Evolutionary conservation across 305 asterid genomes (phyloP).

Genomic region (Fraxinus angustifolia): DNA sequence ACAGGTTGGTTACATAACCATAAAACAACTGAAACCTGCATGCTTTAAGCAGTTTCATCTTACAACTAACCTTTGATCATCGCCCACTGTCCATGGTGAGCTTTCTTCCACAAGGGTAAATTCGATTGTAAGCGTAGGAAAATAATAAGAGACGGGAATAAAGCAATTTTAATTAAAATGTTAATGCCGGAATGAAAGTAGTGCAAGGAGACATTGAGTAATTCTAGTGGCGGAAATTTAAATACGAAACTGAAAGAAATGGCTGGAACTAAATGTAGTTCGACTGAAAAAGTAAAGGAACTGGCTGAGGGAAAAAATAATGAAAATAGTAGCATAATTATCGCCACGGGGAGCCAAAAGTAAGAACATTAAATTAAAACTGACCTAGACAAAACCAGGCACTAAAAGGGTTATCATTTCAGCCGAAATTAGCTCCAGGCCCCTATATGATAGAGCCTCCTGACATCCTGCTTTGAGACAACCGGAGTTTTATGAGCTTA

Average conservation of each 20-base stretch:
- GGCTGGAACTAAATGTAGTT: slow-evolving; percentile 23
- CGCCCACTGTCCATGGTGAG: slow-evolving; percentile 36
- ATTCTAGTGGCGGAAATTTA: slow-evolving; percentile 29
- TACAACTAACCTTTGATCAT: slow-evolving; percentile 27
- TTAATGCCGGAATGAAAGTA: slow-evolving; percentile 34
- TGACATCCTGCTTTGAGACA: slow-evolving; percentile 94
- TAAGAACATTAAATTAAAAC: slow-evolving; percentile 62
- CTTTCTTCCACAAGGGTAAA: slow-evolving; percentile 37
- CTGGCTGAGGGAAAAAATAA: slow-evolving; percentile 33
- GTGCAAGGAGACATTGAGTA: slow-evolving; percentile 25
- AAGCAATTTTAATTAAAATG: slow-evolving; percentile 14
- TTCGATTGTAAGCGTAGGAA: slow-evolving; percentile 27
- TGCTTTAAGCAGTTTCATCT: slow-evolving; percentile 34
- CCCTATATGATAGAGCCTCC: slow-evolving; percentile 85
- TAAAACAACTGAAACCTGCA: slow-evolving; percentile 30
- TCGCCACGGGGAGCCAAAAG: slow-evolving; percentile 43
- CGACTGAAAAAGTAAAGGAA: slow-evolving; percentile 46
- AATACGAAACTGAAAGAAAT: slow-evolving; percentile 18
- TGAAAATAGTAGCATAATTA: slow-evolving; percentile 34
- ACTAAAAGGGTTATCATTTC: slow-evolving; percentile 85
- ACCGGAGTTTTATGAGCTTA: slow-evolving; percentile 55
- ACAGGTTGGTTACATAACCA: slow-evolving; percentile 24
- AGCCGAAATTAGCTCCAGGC: slow-evolving; percentile 90
- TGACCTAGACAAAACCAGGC: slow-evolving; percentile 90
- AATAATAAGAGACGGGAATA: slow-evolving; percentile 27